A percentile compares a stretch with the other conserved stretches of the same genome.
Conservation (phyloP, 257 asterid species). For the Solanum pinnatisectum region DNA sequence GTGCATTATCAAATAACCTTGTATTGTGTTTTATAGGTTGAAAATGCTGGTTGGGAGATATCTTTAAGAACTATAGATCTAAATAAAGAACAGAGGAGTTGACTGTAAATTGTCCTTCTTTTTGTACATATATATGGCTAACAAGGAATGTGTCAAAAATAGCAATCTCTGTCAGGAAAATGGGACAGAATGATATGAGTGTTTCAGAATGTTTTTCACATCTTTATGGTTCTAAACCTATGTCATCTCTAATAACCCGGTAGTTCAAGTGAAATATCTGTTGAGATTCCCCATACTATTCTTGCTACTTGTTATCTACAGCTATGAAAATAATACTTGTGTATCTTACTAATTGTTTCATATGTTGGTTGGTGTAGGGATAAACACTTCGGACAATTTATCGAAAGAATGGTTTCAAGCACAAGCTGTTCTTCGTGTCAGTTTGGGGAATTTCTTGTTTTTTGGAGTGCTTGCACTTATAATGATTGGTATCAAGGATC, state of each 20-base stretch:
- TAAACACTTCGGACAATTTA: constrained; percentile 57
- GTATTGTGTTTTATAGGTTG: background rate
- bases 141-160: background rate
- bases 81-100: background rate
- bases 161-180: background rate
- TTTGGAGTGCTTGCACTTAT: constrained; percentile 68
- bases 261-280: background rate
- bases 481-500: constrained; percentile 93
- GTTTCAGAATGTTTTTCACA: background rate
- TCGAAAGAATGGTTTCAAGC: constrained; percentile 73
- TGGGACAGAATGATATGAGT: background rate
- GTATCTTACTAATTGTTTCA: background rate
- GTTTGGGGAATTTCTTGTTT: constrained; percentile 93
- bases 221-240: background rate
- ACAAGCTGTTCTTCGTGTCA: constrained; percentile 94
- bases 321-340: background rate
- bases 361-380: constrained; percentile 46
- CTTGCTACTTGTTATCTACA: background rate
- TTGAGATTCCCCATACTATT: background rate
- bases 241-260: background rate
- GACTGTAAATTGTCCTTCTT: background rate
- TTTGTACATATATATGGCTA: background rate
- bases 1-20: background rate
- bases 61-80: background rate
- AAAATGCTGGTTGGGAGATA: background rate